These are phyloP conservation scores for Blastomyces gilchristii DNA, from an alignment of 2,329 filamentous ascomycete species.

Conservation along the genomic window DNA sequence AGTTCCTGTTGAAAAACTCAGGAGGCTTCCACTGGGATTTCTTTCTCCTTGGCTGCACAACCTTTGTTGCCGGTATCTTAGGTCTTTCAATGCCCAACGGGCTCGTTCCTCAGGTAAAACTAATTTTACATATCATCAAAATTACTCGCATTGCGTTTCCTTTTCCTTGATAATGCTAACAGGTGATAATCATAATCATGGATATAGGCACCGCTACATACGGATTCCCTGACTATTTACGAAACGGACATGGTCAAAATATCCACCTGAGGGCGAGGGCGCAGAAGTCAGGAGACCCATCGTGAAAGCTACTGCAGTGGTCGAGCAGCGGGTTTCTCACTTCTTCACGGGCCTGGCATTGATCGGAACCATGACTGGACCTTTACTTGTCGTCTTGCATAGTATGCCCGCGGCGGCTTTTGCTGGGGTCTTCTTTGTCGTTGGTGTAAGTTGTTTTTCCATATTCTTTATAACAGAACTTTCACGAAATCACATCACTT, in stretches of 20 bases:
- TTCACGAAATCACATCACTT: neutral
- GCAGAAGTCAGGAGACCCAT: slow-evolving; percentile 37
- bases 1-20: slow-evolving; percentile 48
- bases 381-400: slow-evolving; percentile 43
- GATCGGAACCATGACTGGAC: slow-evolving; percentile 48
- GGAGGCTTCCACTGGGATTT: slow-evolving; percentile 54
- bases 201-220: slow-evolving; percentile 47
- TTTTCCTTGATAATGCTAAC: neutral
- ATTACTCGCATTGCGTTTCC: neutral
- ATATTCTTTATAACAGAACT: neutral
- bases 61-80: slow-evolving; percentile 46
- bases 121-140: neutral
- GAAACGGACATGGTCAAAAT: slow-evolving; percentile 34
- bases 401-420: slow-evolving; percentile 47
- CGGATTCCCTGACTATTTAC: slow-evolving; percentile 41
- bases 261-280: slow-evolving; percentile 31
- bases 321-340: slow-evolving; percentile 48
- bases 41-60: slow-evolving; percentile 48
- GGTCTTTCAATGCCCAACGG: slow-evolving; percentile 50
- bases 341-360: slow-evolving; percentile 46
- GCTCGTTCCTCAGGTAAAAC: slow-evolving; percentile 40
- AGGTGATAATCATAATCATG: neutral
- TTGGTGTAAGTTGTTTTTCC: slow-evolving; percentile 36
- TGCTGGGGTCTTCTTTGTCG: slow-evolving; percentile 49
- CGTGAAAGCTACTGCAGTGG: slow-evolving; percentile 39